Conservation (phyloP, 2,329 filamentous ascomycete genomes). For the Aspergillus tanneri region DNA sequence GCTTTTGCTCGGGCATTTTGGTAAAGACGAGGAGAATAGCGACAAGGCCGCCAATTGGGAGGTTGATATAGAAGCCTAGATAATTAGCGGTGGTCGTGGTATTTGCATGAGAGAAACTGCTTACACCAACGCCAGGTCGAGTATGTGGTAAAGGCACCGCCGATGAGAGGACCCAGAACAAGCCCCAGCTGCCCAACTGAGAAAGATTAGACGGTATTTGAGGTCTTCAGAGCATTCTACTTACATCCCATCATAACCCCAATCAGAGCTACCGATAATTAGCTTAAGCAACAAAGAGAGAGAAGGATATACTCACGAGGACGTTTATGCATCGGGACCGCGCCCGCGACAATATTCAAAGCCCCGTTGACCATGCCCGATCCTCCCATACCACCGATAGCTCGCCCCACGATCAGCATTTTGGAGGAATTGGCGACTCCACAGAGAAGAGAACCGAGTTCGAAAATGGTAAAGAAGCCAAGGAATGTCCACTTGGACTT, state of each 20-base stretch:
- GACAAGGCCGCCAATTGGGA: constrained; percentile 44
- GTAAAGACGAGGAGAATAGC: constrained; percentile 26
- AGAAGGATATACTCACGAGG: constrained; percentile 24
- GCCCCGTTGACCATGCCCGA: constrained; percentile 29
- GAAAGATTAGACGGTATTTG: neutral
- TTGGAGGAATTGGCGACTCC: constrained; percentile 27
- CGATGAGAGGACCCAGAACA: constrained; percentile 41
- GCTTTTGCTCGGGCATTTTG: constrained; percentile 13
- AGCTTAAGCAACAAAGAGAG: neutral
- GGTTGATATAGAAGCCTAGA: constrained; percentile 52
- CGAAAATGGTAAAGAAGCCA: constrained; percentile 29
- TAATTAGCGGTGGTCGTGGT: constrained; percentile 40
- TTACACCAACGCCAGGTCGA: constrained; percentile 28
- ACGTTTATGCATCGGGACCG: constrained; percentile 26
- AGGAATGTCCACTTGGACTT: constrained; percentile 33
- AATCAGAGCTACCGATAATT: constrained; percentile 4
- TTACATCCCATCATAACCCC: constrained; percentile 26
- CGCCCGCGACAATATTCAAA: constrained; percentile 26
- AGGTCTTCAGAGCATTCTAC: neutral
- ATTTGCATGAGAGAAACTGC: constrained; percentile 25
- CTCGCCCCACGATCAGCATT: constrained; percentile 33
- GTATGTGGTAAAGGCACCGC: constrained; percentile 43
- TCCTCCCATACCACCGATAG: constrained; percentile 28
- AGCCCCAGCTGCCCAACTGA: constrained; percentile 34
- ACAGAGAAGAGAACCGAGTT: constrained; percentile 30